Base-by-base conservation (phyloP, 2,329 filamentous ascomycete genomes). In the Pseudogymnoascus sp. region DNA sequence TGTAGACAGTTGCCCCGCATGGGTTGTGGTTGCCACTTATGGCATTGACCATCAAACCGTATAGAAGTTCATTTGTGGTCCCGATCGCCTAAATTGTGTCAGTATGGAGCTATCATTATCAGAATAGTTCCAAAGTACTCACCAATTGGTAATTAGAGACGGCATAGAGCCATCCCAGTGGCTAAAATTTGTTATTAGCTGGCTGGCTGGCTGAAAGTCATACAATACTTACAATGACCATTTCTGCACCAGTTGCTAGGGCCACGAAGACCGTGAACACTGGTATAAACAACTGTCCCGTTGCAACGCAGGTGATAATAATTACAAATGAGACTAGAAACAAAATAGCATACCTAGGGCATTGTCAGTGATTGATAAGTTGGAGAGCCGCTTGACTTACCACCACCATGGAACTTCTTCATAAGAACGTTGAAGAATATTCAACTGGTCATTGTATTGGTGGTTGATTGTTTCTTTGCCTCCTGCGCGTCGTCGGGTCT, bases 261-360 rank as follows among this genome's bases (percentile, higher is more conserved):
- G 79, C 84, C 1, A 86, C 78, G 62, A 87, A 80, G 62, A 83
- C 81, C 0, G 84, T 85, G 81, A 81, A 86, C 37, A 82, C 76
- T 0, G 83, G 83, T 56, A 86, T 83, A 67, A 81, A 86, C 11
- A 86, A 75, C 13, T 81, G 74, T 1, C 80, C 80, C 3, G 76
- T 77, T 0, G 77, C 80, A 0, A 84, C 73, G 47, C 83, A 80
- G 0, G 77, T 77, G 61, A 85, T 73, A n/a, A 85, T 74, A 11
- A 79, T 74, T 5, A 80, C 67, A 63, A 82, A 81, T 0, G 81
- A 80, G 1, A 71, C 74, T 1, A 75, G 56, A 66, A 86, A 86
- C 4, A 86, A 73, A 0, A 69, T 69, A 0, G 76, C 61, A 64
- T 53, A 53, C 47, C 47, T 53, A 31, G 14, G n/a, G 47, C 5